Evolutionary conservation across 2,329 filamentous ascomycete genomes (phyloP).

Genomic region (Aspergillus bombycis): DNA sequence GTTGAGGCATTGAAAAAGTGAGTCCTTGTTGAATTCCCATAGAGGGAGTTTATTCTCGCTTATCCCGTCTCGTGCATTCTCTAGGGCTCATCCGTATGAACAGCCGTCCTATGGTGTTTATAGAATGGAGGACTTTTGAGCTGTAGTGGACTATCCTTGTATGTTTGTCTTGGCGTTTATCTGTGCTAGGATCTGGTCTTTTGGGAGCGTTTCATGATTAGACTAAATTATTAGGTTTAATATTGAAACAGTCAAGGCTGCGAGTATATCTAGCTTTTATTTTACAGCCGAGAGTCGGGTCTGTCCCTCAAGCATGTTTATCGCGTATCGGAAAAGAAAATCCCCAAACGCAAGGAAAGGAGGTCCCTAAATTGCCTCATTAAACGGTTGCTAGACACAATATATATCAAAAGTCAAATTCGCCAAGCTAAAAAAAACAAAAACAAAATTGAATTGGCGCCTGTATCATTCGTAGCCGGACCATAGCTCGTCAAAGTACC

Average conservation of each 20-base stretch:
- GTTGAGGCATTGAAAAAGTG: slow-evolving; percentile 22
- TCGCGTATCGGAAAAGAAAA: no score
- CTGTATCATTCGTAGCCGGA: neutral
- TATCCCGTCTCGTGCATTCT: neutral
- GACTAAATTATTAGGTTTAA: no score
- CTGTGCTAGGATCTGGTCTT: neutral
- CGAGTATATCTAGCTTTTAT: neutral
- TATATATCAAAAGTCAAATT: neutral
- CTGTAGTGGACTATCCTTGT: neutral
- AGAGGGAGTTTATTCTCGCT: neutral
- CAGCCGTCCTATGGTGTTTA: neutral
- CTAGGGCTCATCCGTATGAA: neutral
- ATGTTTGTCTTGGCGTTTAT: neutral
- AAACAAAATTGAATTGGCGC: neutral
- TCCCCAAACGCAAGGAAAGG: no score
- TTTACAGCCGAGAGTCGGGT: no score
- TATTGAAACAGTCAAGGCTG: neutral
- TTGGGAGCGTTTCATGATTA: no score
- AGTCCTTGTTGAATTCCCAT: neutral
- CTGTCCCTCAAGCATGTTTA: no score
- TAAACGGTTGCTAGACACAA: neutral
- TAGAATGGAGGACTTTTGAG: neutral
- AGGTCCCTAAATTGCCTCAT: neutral
- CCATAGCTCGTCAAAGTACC: neutral
- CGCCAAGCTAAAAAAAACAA: neutral